These are phyloP conservation scores for Lactarius indigo DNA, from an alignment of 768 basidiomycete genomes.

Conservation along the genomic window DNA sequence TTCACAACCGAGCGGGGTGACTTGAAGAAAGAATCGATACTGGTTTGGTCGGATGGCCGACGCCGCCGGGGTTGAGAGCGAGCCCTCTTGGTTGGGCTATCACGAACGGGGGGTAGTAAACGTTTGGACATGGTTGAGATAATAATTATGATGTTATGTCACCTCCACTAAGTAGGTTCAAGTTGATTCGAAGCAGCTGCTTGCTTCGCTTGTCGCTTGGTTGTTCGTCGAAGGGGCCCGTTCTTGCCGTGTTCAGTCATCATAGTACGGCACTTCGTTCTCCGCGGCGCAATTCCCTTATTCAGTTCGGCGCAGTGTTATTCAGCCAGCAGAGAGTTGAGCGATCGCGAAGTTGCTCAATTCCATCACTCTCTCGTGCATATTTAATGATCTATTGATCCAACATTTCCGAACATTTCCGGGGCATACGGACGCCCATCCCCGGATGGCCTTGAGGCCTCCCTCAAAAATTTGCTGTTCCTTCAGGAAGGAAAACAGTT, in stretches of 20 bases:
- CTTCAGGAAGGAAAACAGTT: slow-evolving; percentile 3
- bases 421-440: neutral
- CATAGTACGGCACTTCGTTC: slow-evolving; percentile 15
- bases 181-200: neutral
- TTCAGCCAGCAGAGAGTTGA: neutral
- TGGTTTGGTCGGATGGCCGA: slow-evolving; percentile 7
- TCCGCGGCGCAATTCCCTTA: slow-evolving; percentile 16
- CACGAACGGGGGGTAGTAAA: neutral
- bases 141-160: slow-evolving; percentile 16
- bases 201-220: slow-evolving; percentile 2
- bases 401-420: neutral
- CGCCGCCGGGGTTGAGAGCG: slow-evolving; percentile 1
- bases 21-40: slow-evolving; percentile 22
- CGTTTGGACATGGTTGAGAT: slow-evolving; percentile 18
- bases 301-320: neutral
- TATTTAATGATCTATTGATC: neutral
- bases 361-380: neutral
- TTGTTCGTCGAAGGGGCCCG: slow-evolving; percentile 6
- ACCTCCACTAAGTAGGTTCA: neutral
- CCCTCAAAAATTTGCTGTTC: slow-evolving; percentile 2
- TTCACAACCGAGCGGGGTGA: slow-evolving; percentile 5
- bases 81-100: slow-evolving; percentile 2
- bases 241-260: neutral
- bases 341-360: neutral
- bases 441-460: neutral